Base-by-base conservation (phyloP, 225 moss, liverwort and hornwort species). In the Pleurozium schreberi region DNA sequence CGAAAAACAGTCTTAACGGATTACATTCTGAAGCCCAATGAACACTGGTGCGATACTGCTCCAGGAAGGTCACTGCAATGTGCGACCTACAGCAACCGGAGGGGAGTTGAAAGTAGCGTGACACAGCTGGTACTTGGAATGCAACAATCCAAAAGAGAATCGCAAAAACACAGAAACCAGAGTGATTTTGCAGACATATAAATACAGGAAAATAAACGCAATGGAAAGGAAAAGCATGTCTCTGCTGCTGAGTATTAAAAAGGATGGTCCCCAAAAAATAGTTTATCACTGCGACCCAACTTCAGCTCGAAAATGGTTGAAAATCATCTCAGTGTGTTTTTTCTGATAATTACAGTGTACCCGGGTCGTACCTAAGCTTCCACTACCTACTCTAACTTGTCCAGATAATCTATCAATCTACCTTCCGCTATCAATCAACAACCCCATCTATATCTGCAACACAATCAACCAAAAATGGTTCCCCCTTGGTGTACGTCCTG, bases 271-370 rank as follows among this genome's bases (percentile, higher is more conserved):
- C 85, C 60, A 86, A 83, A 86, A 92, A 90, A 88, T 90, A 88
- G 86, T 73, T 65, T 11, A 66, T 55, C 90, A 47, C 83, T 74
- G 80, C 73, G 90, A 92, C 65, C 84, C 69, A 12, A 65, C 80
- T 86, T 90, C 88, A 67, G 88, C 80, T 88, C 67, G 86, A 92
- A 64, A 92, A 86, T 88, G 90, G 84, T 80, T 86, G 40, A 45
- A 61, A 88, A 88, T 88, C 89, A 63, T 89, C 81, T 49, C 40
- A 79, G 80, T 83, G 88, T 73, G n/a, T n/a, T 73, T 88, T n/a
- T 78, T 85, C 38, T 52, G 74, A 66, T 90, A 89, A 89, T 89
- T 91, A 92, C 91, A 91, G 75, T 89, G 89, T 89, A 68, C 80
- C 81, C 71, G 66, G 80, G 90, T 86, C 87, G 53, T 81, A 68